Conservation (phyloP, 192 early-diverging fungal genomes). For the Dissophora globulifera region DNA sequence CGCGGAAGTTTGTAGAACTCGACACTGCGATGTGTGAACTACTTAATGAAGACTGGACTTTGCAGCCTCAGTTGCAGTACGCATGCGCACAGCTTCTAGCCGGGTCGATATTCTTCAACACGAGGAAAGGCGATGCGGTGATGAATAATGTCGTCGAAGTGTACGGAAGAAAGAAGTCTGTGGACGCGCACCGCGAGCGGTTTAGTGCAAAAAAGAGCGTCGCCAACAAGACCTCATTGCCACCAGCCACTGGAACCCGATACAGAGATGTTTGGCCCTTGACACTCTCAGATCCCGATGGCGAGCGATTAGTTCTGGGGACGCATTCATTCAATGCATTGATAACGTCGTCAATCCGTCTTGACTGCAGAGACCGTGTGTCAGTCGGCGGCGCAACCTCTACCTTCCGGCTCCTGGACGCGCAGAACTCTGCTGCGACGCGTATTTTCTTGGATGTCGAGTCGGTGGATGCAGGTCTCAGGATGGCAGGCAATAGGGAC, state of each 20-base stretch:
- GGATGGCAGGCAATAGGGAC: constrained; percentile 15
- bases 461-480: constrained; percentile 6
- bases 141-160: constrained; percentile 24
- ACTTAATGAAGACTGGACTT: constrained; percentile 30
- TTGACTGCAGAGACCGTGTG: constrained; percentile 10
- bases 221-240: constrained; percentile 10
- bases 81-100: constrained; percentile 19
- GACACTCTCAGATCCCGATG: constrained; percentile 3
- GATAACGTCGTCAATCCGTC: constrained; percentile 24
- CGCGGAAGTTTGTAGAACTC: constrained; percentile 16
- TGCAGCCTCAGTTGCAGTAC: constrained; percentile 14
- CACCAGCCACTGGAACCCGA: not conserved
- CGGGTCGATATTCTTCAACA: constrained; percentile 27
- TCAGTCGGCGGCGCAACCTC: constrained; percentile 30
- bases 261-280: constrained; percentile 18
- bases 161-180: constrained; percentile 17
- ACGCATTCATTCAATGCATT: constrained; percentile 27
- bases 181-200: constrained; percentile 21
- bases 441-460: constrained; percentile 20
- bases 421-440: constrained; percentile 14
- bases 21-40: constrained; percentile 20
- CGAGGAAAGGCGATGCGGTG: constrained; percentile 22
- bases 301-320: constrained; percentile 25
- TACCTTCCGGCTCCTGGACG: constrained; percentile 1
- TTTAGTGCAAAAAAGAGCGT: constrained; percentile 9